Evolutionary conservation across 441 rosid genomes (phyloP), one percentile per base, ranked within the genome.

Genomic region (Gossypium laxum): DNA sequence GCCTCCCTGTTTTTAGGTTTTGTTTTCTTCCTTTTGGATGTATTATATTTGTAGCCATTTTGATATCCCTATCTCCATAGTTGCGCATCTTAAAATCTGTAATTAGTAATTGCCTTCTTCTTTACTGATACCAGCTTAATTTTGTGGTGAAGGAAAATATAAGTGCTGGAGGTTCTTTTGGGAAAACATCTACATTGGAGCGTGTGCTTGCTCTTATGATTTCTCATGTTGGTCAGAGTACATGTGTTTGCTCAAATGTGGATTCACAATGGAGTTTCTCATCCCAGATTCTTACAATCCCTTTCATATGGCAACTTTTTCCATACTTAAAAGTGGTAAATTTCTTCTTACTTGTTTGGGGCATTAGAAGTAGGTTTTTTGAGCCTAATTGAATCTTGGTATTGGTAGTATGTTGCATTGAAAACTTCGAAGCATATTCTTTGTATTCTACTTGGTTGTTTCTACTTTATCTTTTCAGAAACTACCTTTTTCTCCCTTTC

Each of bases 251-350:
- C 81, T 82, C 84, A 70, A 80, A 32, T 77, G 72, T 85, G 68
- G 92, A 91, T 83, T 86, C 96, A 14, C 77, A 59, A 24, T 77
- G 84, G 82, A 92, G 91, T 82, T 91, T 95, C 84, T 81, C 84
- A 5, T 92, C 86, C 47, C 97, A 87, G 79, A 93, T 95, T 77
- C 86, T 95, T 59, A 89, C 99, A 57, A 63, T 92, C 67, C 96
- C 99, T 76, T 87, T 92, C 78, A 69, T 92, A 76, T 95, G 98
- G 98, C 72, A 76, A 78, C 79, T 79, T 72, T 89, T 92, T 79
- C 99, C 99, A 2, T 79, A 76, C 79, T 77, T 92, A 60, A 95
- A 91, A 80, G 88, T 82, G 92, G 99, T 94, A 69, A 19, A 74
- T 70, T 64, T 43, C 71, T 70, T 71, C 62, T 38, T 7, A 21